Evolutionary conservation across 1,284 basidiomycete genomes (phyloP), one percentile per base, ranked within the genome.

Genomic region (Tilletia walkeri): DNA sequence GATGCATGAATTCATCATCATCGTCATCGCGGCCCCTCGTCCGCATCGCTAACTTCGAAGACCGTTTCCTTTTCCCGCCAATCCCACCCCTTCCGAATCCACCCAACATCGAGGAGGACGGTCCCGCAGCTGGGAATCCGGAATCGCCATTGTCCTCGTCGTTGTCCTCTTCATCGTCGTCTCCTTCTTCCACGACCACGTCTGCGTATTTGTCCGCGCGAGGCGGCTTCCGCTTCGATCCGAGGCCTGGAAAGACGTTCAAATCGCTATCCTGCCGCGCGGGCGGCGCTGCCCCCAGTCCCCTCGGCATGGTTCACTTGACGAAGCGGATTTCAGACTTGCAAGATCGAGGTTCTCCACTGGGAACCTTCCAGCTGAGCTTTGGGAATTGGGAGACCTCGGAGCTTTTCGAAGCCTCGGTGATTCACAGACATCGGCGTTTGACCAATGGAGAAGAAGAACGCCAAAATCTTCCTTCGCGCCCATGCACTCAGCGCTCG

Each of bases 131-230:
- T 18, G 36, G 4, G 24, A 16, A 16, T 5, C 36, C 56, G 56
- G 18, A 10, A 6, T 24, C 50, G 16, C 12, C 18, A 18, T 7
- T 61, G 5, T 5, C 20, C 16, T 18, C 56, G 18, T 61, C 56
- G 4, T 53, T 30, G n/a, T 30, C 50, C 50, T 53, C 50, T 9
- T 61, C 56, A 45, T 53, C 50, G 36, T 61, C 56, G 36, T 61
- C 56, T 24, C 36, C 56, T 9, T 61, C 56, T 30, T 61, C 56
- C 7, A 61, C 56, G 14, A 61, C 36, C 4, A 61, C 56, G 34
- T 61, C 56, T 9, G 56, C 56, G 56, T 61, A 61, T 30, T 61
- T 61, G 56, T 61, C 56, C 6, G 18, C 56, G 24, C 56, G 56
- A 7, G 50, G 50, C 34, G 16, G 24, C 56, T 30, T 38, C 24